These are phyloP conservation scores for Trametes pubescens DNA, from an alignment of 1,284 basidiomycete species.

Conservation along the genomic window DNA sequence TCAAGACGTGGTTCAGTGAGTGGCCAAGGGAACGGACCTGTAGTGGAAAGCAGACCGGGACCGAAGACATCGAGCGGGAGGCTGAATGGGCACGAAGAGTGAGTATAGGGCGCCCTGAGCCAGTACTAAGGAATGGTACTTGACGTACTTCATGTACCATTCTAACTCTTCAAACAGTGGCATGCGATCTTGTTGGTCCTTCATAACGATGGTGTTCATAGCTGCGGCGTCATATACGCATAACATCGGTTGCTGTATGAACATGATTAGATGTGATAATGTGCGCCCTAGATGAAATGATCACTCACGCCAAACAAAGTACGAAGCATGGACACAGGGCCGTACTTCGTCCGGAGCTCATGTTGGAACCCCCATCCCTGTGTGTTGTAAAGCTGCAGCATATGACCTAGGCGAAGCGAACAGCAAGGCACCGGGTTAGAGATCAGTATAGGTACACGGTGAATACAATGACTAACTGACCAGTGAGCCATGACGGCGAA, in stretches of 20 bases:
- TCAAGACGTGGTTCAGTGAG: not conserved
- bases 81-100: not conserved
- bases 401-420: conserved; percentile 18
- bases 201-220: conserved; percentile 20
- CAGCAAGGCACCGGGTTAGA: not conserved
- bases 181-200: conserved; percentile 19
- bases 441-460: no score
- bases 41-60: conserved; percentile 6
- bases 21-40: not conserved
- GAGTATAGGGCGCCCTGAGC: not conserved
- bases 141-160: conserved; percentile 15
- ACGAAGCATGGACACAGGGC: conserved; percentile 30
- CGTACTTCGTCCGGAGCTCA: conserved; percentile 30
- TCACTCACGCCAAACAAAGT: conserved; percentile 14
- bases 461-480: not conserved
- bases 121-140: not conserved
- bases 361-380: conserved; percentile 32
- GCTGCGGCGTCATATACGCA: conserved; percentile 20
- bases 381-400: conserved; percentile 22
- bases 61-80: conserved; percentile 3
- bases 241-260: conserved; percentile 15
- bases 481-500: conserved; percentile 8
- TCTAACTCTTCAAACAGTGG: conserved; percentile 21
- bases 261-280: not conserved
- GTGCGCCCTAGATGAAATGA: not conserved